Conservation (phyloP, 768 basidiomycete species). For the Leccinum variicolor region DNA sequence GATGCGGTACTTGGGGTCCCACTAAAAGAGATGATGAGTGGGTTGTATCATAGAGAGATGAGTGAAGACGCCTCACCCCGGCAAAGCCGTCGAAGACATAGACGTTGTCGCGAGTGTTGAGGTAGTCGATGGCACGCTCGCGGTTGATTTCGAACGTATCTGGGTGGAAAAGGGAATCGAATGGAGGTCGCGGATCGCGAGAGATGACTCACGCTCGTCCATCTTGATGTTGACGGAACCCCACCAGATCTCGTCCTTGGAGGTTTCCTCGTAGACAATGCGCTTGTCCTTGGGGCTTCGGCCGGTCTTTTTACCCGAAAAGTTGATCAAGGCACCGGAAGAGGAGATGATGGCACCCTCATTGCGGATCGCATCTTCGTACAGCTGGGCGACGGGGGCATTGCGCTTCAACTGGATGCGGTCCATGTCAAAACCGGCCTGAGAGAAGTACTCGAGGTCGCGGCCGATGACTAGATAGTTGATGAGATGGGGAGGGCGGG, state of each 20-base stretch:
- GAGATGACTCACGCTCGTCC: constrained; percentile 76
- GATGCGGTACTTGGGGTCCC: constrained; percentile 99
- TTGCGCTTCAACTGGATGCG: constrained; percentile 95
- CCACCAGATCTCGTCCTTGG: constrained; percentile 99
- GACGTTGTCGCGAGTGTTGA: constrained; percentile 97
- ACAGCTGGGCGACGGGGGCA: constrained; percentile 83
- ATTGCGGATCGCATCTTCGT: constrained; percentile 97
- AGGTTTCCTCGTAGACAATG: constrained; percentile 95
- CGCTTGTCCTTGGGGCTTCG: constrained; percentile 99
- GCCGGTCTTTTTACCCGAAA: constrained; percentile 99
- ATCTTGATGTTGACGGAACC: constrained; percentile 99
- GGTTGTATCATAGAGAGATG: neutral
- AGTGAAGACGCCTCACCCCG: constrained; percentile 51
- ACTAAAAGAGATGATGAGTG: constrained; percentile 40
- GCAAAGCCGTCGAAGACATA: constrained; percentile 97
- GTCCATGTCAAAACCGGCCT: constrained; percentile 99
- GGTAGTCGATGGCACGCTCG: constrained; percentile 97
- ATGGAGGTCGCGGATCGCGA: neutral
- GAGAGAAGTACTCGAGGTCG: constrained; percentile 96
- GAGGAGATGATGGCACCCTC: constrained; percentile 98
- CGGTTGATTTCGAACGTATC: constrained; percentile 99
- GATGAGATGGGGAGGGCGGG: constrained; percentile 9
- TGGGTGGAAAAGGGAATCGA: constrained; percentile 25
- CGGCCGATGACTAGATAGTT: constrained; percentile 73
- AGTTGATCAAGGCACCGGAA: constrained; percentile 97